Percentiles rank a stretch among this genome's conserved stretches.
phyloP scores from a whole-genome alignment of 495 filamentous ascomycete species.

The Entonaema liquescens region DNA sequence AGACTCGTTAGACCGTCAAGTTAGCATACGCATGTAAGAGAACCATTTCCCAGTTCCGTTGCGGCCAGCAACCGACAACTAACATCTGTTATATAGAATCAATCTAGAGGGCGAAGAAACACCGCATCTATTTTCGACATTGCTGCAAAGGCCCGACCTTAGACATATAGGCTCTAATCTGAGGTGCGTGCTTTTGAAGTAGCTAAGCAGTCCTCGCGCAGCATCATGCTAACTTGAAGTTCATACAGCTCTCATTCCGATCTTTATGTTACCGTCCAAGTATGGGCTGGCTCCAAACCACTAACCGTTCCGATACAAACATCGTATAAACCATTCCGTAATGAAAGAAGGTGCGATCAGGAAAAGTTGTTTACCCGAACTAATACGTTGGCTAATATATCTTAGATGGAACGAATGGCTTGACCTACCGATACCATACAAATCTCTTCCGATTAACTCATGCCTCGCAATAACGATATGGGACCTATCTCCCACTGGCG shows the following conservation, averaged over 20 bases:
- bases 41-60: slow-evolving; percentile 19
- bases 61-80: slow-evolving; percentile 8
- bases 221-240: slow-evolving; percentile 22
- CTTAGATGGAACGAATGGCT: slow-evolving; percentile 95
- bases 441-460: slow-evolving; percentile 77
- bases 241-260: slow-evolving; percentile 72
- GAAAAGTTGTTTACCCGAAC: neutral
- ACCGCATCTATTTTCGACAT: slow-evolving; percentile 77
- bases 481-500: slow-evolving; percentile 85
- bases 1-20: slow-evolving; percentile 75
- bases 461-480: slow-evolving; percentile 94
- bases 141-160: slow-evolving; percentile 79
- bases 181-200: slow-evolving; percentile 49
- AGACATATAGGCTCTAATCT: slow-evolving; percentile 84
- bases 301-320: slow-evolving; percentile 92
- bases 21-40: slow-evolving; percentile 83
- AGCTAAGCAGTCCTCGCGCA: neutral
- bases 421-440: slow-evolving; percentile 81
- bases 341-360: slow-evolving; percentile 61
- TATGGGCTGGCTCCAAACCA: slow-evolving; percentile 96
- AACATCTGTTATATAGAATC: slow-evolving; percentile 61
- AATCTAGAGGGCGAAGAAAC: slow-evolving; percentile 87
- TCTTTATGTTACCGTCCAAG: slow-evolving; percentile 88
- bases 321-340: slow-evolving; percentile 86
- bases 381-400: slow-evolving; percentile 32